phyloP scores from a whole-genome alignment of 768 basidiomycete genomes.

The Termitomyces sp. region DNA sequence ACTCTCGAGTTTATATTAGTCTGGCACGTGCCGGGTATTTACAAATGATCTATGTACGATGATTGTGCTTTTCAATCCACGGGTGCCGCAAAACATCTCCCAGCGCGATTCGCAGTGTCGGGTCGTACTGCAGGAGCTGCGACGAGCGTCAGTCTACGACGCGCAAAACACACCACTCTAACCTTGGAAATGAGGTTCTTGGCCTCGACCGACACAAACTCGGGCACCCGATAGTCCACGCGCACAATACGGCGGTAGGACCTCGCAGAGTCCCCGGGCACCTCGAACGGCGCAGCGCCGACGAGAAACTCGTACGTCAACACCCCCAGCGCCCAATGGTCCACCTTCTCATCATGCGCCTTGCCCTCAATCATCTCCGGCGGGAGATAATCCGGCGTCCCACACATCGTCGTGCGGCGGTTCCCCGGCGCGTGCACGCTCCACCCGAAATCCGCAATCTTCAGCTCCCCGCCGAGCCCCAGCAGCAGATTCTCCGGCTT shows the following conservation, averaged over 20 bases:
- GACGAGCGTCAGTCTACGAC: neutral
- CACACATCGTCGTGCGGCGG: conserved; percentile 85
- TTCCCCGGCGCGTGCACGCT: conserved; percentile 94
- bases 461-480: conserved; percentile 93
- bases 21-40: neutral
- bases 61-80: conserved; percentile 74
- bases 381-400: conserved; percentile 93
- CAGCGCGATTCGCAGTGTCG: conserved; percentile 70
- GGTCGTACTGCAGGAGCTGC: conserved; percentile 83
- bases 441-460: conserved; percentile 99
- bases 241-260: conserved; percentile 86
- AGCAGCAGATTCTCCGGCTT: conserved; percentile 97
- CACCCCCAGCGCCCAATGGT: conserved; percentile 95
- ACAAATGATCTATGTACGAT: no score
- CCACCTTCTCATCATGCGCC: conserved; percentile 85
- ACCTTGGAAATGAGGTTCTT: conserved; percentile 61
- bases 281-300: conserved; percentile 79
- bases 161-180: conserved; percentile 11
- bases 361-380: conserved; percentile 97
- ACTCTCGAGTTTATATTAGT: no score
- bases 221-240: conserved; percentile 73
- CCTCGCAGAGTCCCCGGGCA: conserved; percentile 66
- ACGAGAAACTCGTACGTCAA: conserved; percentile 90
- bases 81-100: conserved; percentile 78
- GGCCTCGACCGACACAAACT: conserved; percentile 54